These are phyloP conservation scores for Paecilomyces sp. DNA, from an alignment of 2,329 filamentous ascomycete species.

Conservation along the genomic window DNA sequence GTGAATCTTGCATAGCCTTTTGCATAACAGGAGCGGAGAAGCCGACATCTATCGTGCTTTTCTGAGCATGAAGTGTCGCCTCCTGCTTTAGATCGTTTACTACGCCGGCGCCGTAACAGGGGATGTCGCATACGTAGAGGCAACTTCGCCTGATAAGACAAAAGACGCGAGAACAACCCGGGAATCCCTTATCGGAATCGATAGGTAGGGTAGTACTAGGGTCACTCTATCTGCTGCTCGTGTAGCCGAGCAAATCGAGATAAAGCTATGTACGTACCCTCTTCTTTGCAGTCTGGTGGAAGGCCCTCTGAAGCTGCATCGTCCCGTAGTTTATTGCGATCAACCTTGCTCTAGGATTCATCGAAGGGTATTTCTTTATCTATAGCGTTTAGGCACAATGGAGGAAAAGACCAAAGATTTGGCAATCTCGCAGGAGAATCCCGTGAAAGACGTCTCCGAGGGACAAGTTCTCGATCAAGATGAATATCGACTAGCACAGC, in stretches of 20 bases:
- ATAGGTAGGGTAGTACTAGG: neutral
- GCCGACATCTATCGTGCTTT: neutral
- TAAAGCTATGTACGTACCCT: neutral
- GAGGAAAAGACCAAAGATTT: neutral
- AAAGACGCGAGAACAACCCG: neutral
- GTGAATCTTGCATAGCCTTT: neutral
- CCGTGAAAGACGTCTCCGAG: constrained; percentile 21
- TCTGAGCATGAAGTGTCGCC: neutral
- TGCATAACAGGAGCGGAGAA: neutral
- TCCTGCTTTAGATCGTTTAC: neutral
- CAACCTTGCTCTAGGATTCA: neutral
- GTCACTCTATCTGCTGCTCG: neutral
- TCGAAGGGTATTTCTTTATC: neutral
- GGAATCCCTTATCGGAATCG: neutral
- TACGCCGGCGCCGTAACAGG: neutral
- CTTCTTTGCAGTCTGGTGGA: neutral
- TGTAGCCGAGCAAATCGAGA: neutral
- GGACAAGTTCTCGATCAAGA: neutral
- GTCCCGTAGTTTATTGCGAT: neutral
- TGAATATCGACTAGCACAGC: neutral
- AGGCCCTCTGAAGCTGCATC: neutral
- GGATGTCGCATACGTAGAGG: neutral
- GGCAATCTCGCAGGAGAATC: neutral
- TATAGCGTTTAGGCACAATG: neutral
- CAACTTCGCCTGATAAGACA: neutral